phyloP scores from a whole-genome alignment of 441 rosid species.

The Viola pubescens region DNA sequence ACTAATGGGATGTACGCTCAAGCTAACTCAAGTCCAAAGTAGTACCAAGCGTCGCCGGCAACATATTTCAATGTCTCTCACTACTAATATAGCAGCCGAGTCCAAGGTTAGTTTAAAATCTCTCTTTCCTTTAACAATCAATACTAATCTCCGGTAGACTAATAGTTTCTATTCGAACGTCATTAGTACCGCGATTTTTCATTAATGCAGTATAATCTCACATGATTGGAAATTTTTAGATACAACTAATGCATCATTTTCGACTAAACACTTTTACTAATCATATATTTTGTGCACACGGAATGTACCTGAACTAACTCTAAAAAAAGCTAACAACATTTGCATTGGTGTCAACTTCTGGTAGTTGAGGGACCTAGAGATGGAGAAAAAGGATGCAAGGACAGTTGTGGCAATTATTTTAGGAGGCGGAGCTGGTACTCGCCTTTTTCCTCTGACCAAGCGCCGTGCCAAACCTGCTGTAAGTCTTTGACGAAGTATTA shows the following conservation, averaged over 20 bases:
- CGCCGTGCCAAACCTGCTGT: conserved; percentile 97
- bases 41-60: conserved; percentile 14
- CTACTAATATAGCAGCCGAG: conserved; percentile 28
- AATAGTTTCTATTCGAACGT: too few species aligned
- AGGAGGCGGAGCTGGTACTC: conserved; percentile 97
- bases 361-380: conserved; percentile 62
- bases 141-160: too few species aligned
- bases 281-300: too few species aligned
- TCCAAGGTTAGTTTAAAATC: conserved; percentile 30
- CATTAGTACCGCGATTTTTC: too few species aligned
- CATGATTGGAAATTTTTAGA: too few species aligned
- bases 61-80: conserved; percentile 36
- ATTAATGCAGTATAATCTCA: too few species aligned
- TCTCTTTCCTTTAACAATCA: not conserved
- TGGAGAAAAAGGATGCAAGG: conserved; percentile 57
- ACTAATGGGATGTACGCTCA: conserved; percentile 66
- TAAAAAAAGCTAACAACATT: too few species aligned
- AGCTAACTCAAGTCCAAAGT: conserved; percentile 17
- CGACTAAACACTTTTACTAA: too few species aligned
- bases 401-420: conserved; percentile 79
- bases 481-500: conserved; percentile 15
- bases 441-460: conserved; percentile 91
- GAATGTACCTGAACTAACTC: too few species aligned
- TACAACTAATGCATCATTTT: too few species aligned
- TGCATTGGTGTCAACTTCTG: not conserved